These are phyloP conservation scores for Hypomontagnella monticulosa DNA, from an alignment of 495 filamentous ascomycete genomes.

Conservation along the genomic window DNA sequence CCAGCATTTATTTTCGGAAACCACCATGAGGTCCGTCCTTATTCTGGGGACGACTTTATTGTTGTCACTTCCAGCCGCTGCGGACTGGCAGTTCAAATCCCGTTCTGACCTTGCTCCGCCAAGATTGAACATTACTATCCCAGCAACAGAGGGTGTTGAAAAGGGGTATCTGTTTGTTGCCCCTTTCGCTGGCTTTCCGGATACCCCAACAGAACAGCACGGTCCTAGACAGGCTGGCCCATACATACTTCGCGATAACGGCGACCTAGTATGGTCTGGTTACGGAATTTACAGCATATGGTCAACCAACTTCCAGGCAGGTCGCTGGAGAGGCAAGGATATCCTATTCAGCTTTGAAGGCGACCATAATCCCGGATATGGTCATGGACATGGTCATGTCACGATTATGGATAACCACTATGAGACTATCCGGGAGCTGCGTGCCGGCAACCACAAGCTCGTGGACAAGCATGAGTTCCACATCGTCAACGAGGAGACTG, in stretches of 20 bases:
- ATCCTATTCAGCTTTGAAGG: conserved; percentile 65
- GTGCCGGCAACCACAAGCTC: conserved; percentile 62
- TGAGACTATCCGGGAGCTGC: conserved; percentile 63
- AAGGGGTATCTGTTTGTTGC: conserved; percentile 65
- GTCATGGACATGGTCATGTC: conserved; percentile 62
- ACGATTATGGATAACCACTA: conserved; percentile 63
- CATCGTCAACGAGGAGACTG: conserved; percentile 61
- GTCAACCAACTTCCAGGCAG: conserved; percentile 56
- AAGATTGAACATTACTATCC: conserved; percentile 65
- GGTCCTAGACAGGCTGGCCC: conserved; percentile 64
- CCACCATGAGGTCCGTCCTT: conserved; percentile 50
- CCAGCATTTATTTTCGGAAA: conserved; percentile 35
- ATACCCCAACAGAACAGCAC: conserved; percentile 54
- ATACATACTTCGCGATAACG: conserved; percentile 65
- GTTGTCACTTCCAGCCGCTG: conserved; percentile 46
- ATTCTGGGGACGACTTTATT: conserved; percentile 39
- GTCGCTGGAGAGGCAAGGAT: conserved; percentile 61
- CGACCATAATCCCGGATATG: conserved; percentile 63
- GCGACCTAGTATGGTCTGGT: conserved; percentile 66
- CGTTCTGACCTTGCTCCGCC: conserved; percentile 66
- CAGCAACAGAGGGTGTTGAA: conserved; percentile 57
- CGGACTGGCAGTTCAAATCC: conserved; percentile 67
- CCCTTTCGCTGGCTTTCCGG: conserved; percentile 60
- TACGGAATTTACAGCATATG: conserved; percentile 65
- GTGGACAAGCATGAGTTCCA: conserved; percentile 66